Evolutionary conservation across 2,329 filamentous ascomycete genomes (phyloP).

Genomic region (Neopestalotiopsis clavispora): DNA sequence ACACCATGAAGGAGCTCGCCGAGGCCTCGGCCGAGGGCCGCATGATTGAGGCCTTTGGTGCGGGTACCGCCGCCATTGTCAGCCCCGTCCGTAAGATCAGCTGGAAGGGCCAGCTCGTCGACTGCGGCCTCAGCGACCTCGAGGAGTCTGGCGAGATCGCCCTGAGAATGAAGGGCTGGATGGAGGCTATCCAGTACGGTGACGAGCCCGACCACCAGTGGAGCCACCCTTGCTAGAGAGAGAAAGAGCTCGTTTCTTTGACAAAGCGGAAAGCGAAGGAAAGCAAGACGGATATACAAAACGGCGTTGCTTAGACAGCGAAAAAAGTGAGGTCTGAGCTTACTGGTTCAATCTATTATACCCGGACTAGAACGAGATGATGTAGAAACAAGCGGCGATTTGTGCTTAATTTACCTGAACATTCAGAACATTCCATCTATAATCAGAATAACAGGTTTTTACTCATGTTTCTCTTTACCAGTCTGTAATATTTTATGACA

Average conservation of each 20-base stretch:
- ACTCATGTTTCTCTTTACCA: neutral
- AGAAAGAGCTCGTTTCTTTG: neutral
- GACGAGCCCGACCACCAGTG: conserved; percentile 84
- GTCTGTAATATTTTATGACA: too few species aligned
- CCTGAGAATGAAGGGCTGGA: conserved; percentile 91
- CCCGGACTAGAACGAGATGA: conserved; percentile 16
- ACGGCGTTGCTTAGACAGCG: conserved; percentile 6
- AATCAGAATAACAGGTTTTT: conserved; percentile 2
- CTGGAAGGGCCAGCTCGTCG: conserved; percentile 81
- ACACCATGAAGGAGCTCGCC: conserved; percentile 85
- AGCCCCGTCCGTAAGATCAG: conserved; percentile 87
- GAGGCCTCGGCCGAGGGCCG: conserved; percentile 84
- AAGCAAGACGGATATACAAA: conserved; percentile 1
- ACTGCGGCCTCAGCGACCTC: conserved; percentile 79
- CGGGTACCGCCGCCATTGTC: conserved; percentile 93
- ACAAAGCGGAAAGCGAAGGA: neutral
- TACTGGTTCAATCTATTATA: neutral
- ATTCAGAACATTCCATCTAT: neutral
- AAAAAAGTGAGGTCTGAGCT: neutral
- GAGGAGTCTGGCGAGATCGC: conserved; percentile 91
- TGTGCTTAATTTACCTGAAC: neutral
- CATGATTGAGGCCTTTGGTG: conserved; percentile 89
- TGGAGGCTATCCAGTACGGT: conserved; percentile 93
- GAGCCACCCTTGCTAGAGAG: conserved; percentile 65
- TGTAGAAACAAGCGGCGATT: conserved; percentile 19